Evolutionary conservation across 2,329 filamentous ascomycete genomes (phyloP), one percentile per base, ranked within the genome.

Genomic region (Fusarium graminum): DNA sequence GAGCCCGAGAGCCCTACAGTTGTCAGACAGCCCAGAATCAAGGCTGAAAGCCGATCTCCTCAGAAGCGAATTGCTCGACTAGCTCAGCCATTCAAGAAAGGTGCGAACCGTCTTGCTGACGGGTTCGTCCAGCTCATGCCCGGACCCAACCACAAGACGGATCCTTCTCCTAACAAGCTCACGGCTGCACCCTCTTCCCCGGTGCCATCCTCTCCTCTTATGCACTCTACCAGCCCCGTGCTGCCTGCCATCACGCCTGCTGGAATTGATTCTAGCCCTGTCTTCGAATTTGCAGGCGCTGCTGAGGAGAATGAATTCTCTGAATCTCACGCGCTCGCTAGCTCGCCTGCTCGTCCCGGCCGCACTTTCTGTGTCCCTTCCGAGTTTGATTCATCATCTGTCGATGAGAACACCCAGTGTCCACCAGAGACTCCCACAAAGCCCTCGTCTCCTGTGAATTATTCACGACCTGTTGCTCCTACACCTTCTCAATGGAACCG

Each of bases 51-150:
- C 39, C 69, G 66, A 46, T 78, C 76, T 7, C 77, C 77, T 2
- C 72, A 68, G 19, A 78, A 78, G 70, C 69, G 70, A 36, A 58
- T 69, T 28, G 62, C 71, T 25, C 67, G 68, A n/a, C 70, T 74
- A 13, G 64, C 66, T 3, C 74, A 60, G 40, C 74, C 74, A 8
- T 59, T 76, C 47, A 72, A 72, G 67, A 65, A 49, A 41, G 64
- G 62, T 10, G 51, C 71, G 19, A 67, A 60, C 30, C 74, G 73
- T 25, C 53, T 78, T 46, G 71, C 67, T n/a, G 70, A 73, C 32
- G 71, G 67, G 4, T 69, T 77, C 25, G 62, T 77, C 55, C 72
- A 69, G 54, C 67, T 78, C 40, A 25, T 69, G n/a, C 76, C 76
- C 14, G 62, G 59, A 9, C 34, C 66, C 6, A 69, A 59, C 38